Conservation (phyloP, 805 yeast species). For the Barnettozyma sp. region DNA sequence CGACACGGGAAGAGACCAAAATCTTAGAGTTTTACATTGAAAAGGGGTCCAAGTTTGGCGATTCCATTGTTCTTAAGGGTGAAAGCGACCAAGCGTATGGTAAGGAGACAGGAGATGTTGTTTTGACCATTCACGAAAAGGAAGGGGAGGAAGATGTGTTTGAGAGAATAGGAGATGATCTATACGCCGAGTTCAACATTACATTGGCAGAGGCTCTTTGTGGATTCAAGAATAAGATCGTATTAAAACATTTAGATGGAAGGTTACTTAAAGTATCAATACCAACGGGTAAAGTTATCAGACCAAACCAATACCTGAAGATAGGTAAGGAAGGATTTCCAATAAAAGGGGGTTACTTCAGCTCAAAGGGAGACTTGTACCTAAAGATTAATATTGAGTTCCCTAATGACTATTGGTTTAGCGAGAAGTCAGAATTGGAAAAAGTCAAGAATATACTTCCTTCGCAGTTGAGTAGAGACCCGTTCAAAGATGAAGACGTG, state of each 20-base stretch:
- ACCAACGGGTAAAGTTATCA: constrained; percentile 73
- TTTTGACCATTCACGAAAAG: constrained; percentile 50
- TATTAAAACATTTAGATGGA: constrained; percentile 73
- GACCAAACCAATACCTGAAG: constrained; percentile 65
- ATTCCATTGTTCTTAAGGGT: constrained; percentile 50
- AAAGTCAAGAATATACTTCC: constrained; percentile 54
- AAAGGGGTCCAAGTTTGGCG: constrained; percentile 62
- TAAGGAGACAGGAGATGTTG: constrained; percentile 68
- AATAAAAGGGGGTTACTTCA: constrained; percentile 26
- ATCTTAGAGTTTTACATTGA: constrained; percentile 70
- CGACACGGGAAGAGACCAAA: constrained; percentile 56
- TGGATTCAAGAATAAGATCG: constrained; percentile 60
- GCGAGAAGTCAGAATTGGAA: constrained; percentile 58
- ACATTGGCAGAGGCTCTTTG: constrained; percentile 77
- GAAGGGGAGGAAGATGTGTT: constrained; percentile 30
- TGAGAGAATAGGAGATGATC: constrained; percentile 53
- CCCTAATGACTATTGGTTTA: constrained; percentile 80
- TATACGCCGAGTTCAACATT: constrained; percentile 52
- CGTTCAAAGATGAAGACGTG: constrained; percentile 15
- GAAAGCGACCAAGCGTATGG: constrained; percentile 79
- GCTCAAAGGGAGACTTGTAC: constrained; percentile 59
- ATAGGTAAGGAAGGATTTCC: constrained; percentile 85
- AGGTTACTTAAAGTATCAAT: constrained; percentile 58
- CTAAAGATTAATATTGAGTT: constrained; percentile 67
- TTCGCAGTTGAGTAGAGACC: constrained; percentile 12